These are phyloP conservation scores for Lichtheimia hyalospora DNA, from an alignment of 371 early-diverging fungal genomes.

Conservation along the genomic window DNA sequence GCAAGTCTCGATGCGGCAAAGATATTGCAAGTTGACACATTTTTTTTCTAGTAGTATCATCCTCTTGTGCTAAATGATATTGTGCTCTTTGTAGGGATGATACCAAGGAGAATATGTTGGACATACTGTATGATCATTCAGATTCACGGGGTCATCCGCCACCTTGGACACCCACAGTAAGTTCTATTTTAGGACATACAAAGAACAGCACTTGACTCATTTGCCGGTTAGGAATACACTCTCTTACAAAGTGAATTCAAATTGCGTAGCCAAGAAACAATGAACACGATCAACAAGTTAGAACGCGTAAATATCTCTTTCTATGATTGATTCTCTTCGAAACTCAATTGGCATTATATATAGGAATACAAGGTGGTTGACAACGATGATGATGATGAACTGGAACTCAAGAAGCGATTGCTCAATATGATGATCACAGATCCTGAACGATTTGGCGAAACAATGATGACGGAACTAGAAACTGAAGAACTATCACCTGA, in stretches of 20 bases:
- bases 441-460: neutral
- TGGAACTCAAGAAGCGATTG: neutral
- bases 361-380: neutral
- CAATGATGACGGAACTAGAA: neutral
- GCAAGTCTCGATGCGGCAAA: slow-evolving; percentile 9
- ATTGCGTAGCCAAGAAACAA: neutral
- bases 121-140: slow-evolving; percentile 1
- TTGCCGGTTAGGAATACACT: too few relatives aligned
- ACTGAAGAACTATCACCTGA: neutral
- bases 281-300: slow-evolving; percentile 3
- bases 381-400: neutral
- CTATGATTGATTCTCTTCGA: too few relatives aligned
- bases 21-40: slow-evolving; percentile 1
- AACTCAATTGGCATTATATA: neutral
- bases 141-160: neutral
- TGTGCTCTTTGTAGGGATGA: slow-evolving; percentile 10
- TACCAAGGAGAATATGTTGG: neutral
- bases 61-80: neutral
- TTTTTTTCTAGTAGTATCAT: neutral
- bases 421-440: neutral
- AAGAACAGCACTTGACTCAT: too few relatives aligned
- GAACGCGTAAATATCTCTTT: neutral
- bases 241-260: slow-evolving; percentile 4
- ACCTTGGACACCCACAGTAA: too few relatives aligned
- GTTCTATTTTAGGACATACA: too few relatives aligned